Conservation (phyloP, 2,329 filamentous ascomycete species). For the Fusarium continuum region DNA sequence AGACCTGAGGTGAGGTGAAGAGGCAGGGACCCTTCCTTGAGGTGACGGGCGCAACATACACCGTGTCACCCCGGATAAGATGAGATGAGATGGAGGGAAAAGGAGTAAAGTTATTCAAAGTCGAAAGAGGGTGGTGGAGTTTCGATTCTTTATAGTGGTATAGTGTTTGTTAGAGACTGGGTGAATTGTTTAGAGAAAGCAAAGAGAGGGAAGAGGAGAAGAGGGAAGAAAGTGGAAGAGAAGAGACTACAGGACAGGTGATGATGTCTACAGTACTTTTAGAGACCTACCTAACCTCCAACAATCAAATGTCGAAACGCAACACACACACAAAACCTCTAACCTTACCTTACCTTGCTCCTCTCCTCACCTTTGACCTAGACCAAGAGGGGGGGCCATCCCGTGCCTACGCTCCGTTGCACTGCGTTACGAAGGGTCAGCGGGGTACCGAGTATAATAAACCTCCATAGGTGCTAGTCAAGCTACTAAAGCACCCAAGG, state of each 20-base stretch:
- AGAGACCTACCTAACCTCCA: conserved; percentile 5
- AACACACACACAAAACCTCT: neutral
- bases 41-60: conserved; percentile 12
- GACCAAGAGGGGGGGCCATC: neutral
- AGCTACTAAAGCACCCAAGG: too few relatives aligned
- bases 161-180: neutral
- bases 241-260: neutral
- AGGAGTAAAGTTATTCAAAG: conserved; percentile 10
- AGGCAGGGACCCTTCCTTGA: conserved; percentile 19
- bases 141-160: neutral
- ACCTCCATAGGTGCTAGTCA: too few relatives aligned
- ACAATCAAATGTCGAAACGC: conserved; percentile 14
- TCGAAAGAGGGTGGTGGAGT: too few relatives aligned
- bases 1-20: conserved; percentile 13
- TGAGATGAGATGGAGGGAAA: conserved; percentile 8
- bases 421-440: conserved; percentile 4
- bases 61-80: conserved; percentile 23
- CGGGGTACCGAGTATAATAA: conserved; percentile 13
- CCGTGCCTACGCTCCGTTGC: neutral
- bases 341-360: neutral
- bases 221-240: neutral
- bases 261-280: conserved; percentile 14
- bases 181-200: neutral
- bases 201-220: neutral
- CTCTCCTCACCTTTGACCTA: conserved; percentile 1